These are phyloP conservation scores for Cercospora zeae-maydis DNA, from an alignment of 2,329 filamentous ascomycete genomes.

Conservation along the genomic window DNA sequence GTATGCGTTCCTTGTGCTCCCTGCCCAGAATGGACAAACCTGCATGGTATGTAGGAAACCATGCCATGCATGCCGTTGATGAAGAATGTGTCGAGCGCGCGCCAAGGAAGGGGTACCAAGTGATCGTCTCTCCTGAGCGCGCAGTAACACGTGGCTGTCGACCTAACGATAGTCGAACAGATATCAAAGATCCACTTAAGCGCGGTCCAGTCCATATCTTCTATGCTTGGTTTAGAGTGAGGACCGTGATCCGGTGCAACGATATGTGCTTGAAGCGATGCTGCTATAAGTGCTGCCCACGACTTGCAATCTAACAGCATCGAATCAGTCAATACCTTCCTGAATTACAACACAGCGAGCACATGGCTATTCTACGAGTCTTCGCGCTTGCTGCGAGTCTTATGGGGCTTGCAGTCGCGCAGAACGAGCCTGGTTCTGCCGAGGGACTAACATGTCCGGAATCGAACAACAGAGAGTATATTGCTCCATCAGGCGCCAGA, in stretches of 20 bases:
- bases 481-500: slow-evolving; percentile 21
- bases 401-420: not conserved
- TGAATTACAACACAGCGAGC: not conserved
- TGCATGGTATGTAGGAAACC: not conserved
- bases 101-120: not conserved
- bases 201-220: not conserved
- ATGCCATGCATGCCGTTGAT: not conserved
- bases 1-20: not conserved
- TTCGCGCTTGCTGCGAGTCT: not conserved
- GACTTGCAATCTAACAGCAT: not conserved
- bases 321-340: not conserved
- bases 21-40: not conserved
- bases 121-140: not conserved
- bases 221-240: not conserved
- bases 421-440: not conserved
- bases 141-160: not conserved
- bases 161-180: not conserved
- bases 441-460: slow-evolving; percentile 23
- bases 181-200: not conserved
- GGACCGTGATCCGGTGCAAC: not conserved
- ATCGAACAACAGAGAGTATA: slow-evolving; percentile 25
- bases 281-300: not conserved
- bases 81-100: not conserved
- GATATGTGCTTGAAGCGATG: no score
- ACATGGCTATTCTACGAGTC: not conserved